These are phyloP conservation scores for Zasmidium cellare DNA, from an alignment of 2,329 filamentous ascomycete species.

Conservation along the genomic window DNA sequence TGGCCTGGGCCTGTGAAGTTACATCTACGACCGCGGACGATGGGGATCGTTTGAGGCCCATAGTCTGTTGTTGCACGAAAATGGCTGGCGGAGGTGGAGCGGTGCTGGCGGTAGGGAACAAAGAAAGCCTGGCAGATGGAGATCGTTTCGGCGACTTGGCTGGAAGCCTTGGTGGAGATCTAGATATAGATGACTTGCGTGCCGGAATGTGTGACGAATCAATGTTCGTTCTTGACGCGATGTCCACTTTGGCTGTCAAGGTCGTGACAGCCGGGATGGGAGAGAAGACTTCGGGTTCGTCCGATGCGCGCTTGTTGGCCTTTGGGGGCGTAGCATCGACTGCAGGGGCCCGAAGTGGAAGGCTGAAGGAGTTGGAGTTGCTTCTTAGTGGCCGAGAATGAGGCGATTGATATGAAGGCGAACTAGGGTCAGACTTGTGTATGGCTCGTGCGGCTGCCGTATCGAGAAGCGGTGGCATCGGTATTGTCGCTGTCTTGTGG, in stretches of 20 bases:
- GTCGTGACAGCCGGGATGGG: slow-evolving; percentile 26
- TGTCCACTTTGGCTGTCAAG: slow-evolving; percentile 26
- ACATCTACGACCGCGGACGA: slow-evolving; percentile 9
- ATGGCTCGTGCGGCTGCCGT: background rate
- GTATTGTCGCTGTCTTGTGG: slow-evolving; percentile 4
- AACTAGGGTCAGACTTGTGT: background rate
- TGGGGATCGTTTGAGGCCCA: slow-evolving; percentile 13
- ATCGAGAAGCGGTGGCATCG: slow-evolving; percentile 1
- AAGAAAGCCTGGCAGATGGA: slow-evolving; percentile 20
- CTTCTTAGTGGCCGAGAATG: slow-evolving; percentile 15
- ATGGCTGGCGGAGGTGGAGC: slow-evolving; percentile 1
- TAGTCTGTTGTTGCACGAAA: background rate
- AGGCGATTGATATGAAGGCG: background rate
- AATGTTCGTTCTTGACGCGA: slow-evolving; percentile 2
- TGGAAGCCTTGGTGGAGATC: background rate
- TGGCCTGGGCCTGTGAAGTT: slow-evolving; percentile 1
- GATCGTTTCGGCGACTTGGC: background rate
- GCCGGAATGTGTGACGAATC: slow-evolving; percentile 6
- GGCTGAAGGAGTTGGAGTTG: slow-evolving; percentile 27
- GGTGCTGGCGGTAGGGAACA: slow-evolving; percentile 18
- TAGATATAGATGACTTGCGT: slow-evolving; percentile 9
- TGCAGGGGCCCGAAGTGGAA: slow-evolving; percentile 38
- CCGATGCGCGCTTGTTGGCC: slow-evolving; percentile 13
- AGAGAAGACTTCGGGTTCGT: slow-evolving; percentile 18
- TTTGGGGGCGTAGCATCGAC: slow-evolving; percentile 22